These are phyloP conservation scores for Magnusiomyces tetraspermus DNA, from an alignment of 1,139 yeast species.

Conservation along the genomic window DNA sequence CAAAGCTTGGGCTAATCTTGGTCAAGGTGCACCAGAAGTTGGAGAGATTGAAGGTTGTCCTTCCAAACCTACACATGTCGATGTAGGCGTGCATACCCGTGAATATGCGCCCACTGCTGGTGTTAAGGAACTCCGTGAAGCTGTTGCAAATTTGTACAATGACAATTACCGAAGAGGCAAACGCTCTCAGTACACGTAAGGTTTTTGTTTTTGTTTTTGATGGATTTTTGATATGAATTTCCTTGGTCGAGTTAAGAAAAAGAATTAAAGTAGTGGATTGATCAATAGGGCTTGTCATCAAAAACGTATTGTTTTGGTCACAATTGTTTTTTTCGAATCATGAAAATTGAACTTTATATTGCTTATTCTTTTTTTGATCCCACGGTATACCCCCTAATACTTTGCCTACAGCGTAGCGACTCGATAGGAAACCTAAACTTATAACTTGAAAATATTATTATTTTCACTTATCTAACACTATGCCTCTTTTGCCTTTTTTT, in stretches of 20 bases:
- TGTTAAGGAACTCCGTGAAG: constrained; percentile 46
- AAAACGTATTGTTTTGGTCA: too few species aligned
- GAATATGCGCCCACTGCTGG: constrained; percentile 65
- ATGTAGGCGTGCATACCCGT: constrained; percentile 44
- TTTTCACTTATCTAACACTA: neutral
- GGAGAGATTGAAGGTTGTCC: constrained; percentile 58
- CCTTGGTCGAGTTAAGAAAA: too few species aligned
- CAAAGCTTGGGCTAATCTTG: constrained; percentile 52
- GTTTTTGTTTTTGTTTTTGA: neutral
- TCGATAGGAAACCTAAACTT: neutral
- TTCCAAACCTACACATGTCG: constrained; percentile 45
- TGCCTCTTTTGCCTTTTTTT: neutral
- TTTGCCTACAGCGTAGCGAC: too few species aligned
- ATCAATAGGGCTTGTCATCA: too few species aligned
- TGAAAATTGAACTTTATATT: too few species aligned
- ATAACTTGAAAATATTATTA: neutral
- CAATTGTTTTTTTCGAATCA: neutral
- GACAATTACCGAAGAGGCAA: constrained; percentile 45
- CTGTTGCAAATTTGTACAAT: constrained; percentile 55
- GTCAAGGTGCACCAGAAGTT: constrained; percentile 66
- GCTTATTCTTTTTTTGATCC: too few species aligned
- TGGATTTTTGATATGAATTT: neutral
- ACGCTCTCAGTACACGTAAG: constrained; percentile 43
- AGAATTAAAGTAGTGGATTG: too few species aligned
- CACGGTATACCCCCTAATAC: too few species aligned